These are phyloP conservation scores for Tricholoma hemisulphureum DNA, from an alignment of 768 basidiomycete genomes.

Conservation along the genomic window DNA sequence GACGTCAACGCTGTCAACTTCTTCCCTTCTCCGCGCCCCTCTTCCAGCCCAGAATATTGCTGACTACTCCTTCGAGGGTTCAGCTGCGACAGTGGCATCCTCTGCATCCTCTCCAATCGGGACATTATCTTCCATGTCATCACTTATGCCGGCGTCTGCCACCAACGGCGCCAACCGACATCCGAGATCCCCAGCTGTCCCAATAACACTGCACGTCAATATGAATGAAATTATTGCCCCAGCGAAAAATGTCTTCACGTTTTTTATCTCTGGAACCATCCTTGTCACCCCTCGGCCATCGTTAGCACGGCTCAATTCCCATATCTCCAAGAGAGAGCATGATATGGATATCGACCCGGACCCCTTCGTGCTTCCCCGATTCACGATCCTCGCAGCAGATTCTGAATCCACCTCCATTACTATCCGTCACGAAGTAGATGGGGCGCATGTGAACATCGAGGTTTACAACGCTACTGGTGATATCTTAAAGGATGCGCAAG, in stretches of 20 bases:
- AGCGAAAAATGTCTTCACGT: conserved; percentile 61
- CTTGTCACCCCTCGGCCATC: conserved; percentile 50
- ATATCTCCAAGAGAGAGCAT: conserved; percentile 22
- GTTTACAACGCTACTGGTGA: conserved; percentile 61
- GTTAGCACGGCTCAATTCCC: conserved; percentile 25
- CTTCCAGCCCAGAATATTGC: conserved; percentile 61
- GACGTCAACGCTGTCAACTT: conserved; percentile 45
- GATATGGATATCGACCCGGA: conserved; percentile 35
- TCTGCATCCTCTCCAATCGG: conserved; percentile 33
- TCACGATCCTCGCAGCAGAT: conserved; percentile 68
- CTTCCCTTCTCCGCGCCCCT: conserved; percentile 74
- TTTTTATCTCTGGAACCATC: conserved; percentile 64
- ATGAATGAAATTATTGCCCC: conserved; percentile 75
- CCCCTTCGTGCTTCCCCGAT: conserved; percentile 63
- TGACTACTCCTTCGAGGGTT: conserved; percentile 76
- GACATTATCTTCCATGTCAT: conserved; percentile 49
- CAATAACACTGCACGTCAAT: conserved; percentile 74
- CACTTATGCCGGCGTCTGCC: conserved; percentile 43
- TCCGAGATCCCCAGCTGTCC: conserved; percentile 48
- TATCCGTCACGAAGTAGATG: conserved; percentile 60
- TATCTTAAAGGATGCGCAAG: conserved; percentile 53
- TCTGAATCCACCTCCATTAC: conserved; percentile 54
- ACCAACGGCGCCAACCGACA: conserved; percentile 23
- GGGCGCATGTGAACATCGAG: conserved; percentile 46
- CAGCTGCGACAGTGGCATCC: conserved; percentile 34